Evolutionary conservation across 2,329 filamentous ascomycete species (phyloP).

Genomic region (Cryphonectria naterciae): DNA sequence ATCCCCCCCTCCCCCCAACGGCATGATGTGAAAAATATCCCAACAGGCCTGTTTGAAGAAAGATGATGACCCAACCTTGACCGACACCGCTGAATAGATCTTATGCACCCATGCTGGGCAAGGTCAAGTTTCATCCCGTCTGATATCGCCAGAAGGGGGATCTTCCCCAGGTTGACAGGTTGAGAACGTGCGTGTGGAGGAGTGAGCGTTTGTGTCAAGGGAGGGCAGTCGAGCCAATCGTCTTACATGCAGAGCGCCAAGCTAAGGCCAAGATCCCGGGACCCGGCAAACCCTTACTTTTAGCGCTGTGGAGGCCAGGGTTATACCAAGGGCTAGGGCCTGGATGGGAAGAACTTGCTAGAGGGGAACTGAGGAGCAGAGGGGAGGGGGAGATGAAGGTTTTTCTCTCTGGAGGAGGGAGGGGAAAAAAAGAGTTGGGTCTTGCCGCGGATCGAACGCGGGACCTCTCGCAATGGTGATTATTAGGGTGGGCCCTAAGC

Average conservation of each 20-base stretch:
- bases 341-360: not conserved
- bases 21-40: no score
- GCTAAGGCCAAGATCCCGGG: slow-evolving; percentile 1
- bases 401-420: not conserved
- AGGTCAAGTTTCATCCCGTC: not conserved
- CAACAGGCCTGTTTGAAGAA: not conserved
- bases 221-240: not conserved
- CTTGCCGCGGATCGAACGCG: slow-evolving; percentile 53
- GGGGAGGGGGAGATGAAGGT: not conserved
- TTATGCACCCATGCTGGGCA: not conserved
- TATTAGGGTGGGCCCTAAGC: slow-evolving; percentile 59
- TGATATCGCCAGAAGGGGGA: not conserved
- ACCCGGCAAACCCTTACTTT: not conserved
- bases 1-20: not conserved
- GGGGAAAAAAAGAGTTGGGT: slow-evolving; percentile 41
- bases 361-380: not conserved
- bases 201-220: not conserved
- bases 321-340: not conserved
- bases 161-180: not conserved
- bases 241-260: slow-evolving; percentile 4
- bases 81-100: not conserved
- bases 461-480: slow-evolving; percentile 47
- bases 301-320: not conserved
- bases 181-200: not conserved
- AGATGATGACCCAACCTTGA: not conserved